Percentiles rank a stretch among this genome's conserved stretches.
These are phyloP conservation scores for Fusarium mangiferae DNA, from an alignment of 2,329 filamentous ascomycete genomes.

Conservation along the genomic window DNA sequence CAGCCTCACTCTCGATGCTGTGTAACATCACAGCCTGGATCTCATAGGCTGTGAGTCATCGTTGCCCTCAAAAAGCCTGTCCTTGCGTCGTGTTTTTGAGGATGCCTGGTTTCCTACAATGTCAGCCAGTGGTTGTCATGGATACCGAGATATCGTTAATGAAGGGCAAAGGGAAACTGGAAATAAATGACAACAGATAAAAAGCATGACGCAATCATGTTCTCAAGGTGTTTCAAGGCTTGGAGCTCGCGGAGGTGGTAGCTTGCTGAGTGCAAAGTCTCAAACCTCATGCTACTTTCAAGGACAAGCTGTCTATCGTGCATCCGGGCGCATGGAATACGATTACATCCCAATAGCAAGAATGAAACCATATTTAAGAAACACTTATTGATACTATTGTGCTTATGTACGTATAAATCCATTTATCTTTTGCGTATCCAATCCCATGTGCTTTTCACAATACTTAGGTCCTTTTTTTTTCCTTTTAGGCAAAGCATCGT, in stretches of 20 bases:
- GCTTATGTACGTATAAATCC: neutral
- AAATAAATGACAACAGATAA: neutral
- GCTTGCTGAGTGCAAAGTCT: neutral
- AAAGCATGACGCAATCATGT: fast-evolving
- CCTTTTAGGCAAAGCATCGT: no score
- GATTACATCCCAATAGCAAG: fast-evolving
- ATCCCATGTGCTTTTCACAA: neutral
- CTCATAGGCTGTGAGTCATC: neutral
- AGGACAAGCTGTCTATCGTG: neutral
- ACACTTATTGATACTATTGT: neutral
- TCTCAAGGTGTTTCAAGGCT: no score
- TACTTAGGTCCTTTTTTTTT: no score
- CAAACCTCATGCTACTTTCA: neutral
- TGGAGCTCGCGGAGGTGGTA: neutral
- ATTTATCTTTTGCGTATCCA: neutral
- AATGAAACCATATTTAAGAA: fast-evolving
- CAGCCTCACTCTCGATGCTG: neutral
- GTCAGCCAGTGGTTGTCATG: neutral
- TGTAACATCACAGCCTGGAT: neutral
- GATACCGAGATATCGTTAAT: neutral
- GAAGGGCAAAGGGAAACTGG: neutral
- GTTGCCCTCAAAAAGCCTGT: neutral
- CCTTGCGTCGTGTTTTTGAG: neutral
- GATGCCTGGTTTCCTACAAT: neutral
- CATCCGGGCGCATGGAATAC: no score